phyloP scores from a whole-genome alignment of 2,329 filamentous ascomycete genomes.

The Tricladium varicosporioides region DNA sequence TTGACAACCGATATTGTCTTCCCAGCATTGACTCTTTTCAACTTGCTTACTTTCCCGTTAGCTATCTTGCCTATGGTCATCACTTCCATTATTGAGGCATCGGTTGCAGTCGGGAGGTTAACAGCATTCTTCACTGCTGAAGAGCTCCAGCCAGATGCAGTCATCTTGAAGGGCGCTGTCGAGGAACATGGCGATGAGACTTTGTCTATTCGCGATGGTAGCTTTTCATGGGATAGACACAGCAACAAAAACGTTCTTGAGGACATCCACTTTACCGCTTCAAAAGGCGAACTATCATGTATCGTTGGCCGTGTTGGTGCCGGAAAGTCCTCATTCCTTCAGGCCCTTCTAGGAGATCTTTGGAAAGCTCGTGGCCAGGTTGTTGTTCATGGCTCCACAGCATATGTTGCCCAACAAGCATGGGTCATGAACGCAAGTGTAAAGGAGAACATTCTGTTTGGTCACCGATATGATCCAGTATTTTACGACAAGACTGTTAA shows the following conservation, averaged over 20 bases:
- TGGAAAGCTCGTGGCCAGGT: constrained; percentile 88
- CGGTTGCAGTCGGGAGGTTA: constrained; percentile 84
- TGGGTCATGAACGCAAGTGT: constrained; percentile 99
- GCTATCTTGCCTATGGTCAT: constrained; percentile 97
- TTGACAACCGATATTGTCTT: constrained; percentile 95
- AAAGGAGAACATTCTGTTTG: constrained; percentile 95
- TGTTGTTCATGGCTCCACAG: constrained; percentile 74
- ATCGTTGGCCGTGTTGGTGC: constrained; percentile 91
- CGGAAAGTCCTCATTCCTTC: constrained; percentile 91
- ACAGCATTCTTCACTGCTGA: constrained; percentile 84
- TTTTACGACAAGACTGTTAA: constrained; percentile 94
- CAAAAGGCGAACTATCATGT: constrained; percentile 91
- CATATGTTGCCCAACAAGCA: constrained; percentile 88
- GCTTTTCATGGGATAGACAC: constrained; percentile 93
- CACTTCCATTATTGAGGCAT: constrained; percentile 90
- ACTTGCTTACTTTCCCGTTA: constrained; percentile 90
- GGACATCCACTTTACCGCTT: constrained; percentile 83
- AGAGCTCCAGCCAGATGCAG: constrained; percentile 84
- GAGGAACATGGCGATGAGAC: constrained; percentile 81
- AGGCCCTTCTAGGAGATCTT: constrained; percentile 84
- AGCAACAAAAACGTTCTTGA: constrained; percentile 68
- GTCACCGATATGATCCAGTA: constrained; percentile 85
- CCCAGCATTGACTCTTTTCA: constrained; percentile 89
- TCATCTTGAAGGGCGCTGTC: constrained; percentile 66
- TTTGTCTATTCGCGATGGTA: constrained; percentile 77